Conservation (phyloP, 2,329 filamentous ascomycete species). For the Aspergillus clavatus region DNA sequence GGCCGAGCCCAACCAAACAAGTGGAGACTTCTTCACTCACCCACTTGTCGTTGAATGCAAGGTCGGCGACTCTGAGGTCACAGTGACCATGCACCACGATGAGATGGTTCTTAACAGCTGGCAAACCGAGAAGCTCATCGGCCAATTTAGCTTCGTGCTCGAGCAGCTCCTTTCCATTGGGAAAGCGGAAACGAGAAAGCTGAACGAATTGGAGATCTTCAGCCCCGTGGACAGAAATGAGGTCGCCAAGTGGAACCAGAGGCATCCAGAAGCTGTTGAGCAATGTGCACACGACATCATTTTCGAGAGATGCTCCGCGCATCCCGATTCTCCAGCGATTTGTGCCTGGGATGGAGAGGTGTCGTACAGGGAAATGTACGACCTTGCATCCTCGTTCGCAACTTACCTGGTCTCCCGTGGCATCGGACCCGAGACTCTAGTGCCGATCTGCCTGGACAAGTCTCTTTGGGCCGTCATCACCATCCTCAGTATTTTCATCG, state of each 20-base stretch:
- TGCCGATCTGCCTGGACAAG: conserved; percentile 33
- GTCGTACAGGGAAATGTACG: conserved; percentile 29
- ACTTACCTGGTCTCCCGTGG: conserved; percentile 28
- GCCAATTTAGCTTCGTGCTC: conserved; percentile 44
- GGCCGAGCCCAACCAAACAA: conserved; percentile 47
- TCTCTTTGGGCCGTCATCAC: conserved; percentile 33
- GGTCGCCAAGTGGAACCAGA: conserved; percentile 31
- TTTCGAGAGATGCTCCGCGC: conserved; percentile 18
- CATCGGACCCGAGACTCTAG: conserved; percentile 29
- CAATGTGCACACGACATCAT: conserved; percentile 33
- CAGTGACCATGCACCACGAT: conserved; percentile 62
- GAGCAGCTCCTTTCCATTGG: conserved; percentile 28
- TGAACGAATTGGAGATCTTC: conserved; percentile 28
- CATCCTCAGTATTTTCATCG: conserved; percentile 30
- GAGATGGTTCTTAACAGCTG: conserved; percentile 52
- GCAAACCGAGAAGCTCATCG: conserved; percentile 52
- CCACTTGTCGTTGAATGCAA: conserved; percentile 63
- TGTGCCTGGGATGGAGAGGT: conserved; percentile 35
- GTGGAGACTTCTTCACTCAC: conserved; percentile 55
- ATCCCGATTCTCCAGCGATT: conserved; percentile 29
- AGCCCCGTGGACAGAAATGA: conserved; percentile 32
- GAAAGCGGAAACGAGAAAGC: conserved; percentile 17
- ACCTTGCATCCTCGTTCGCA: conserved; percentile 27
- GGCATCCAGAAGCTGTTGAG: conserved; percentile 20
- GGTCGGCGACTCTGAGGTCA: conserved; percentile 49